These are phyloP conservation scores for Rhizomucor miehei DNA, from an alignment of 371 early-diverging fungal genomes.

Conservation along the genomic window DNA sequence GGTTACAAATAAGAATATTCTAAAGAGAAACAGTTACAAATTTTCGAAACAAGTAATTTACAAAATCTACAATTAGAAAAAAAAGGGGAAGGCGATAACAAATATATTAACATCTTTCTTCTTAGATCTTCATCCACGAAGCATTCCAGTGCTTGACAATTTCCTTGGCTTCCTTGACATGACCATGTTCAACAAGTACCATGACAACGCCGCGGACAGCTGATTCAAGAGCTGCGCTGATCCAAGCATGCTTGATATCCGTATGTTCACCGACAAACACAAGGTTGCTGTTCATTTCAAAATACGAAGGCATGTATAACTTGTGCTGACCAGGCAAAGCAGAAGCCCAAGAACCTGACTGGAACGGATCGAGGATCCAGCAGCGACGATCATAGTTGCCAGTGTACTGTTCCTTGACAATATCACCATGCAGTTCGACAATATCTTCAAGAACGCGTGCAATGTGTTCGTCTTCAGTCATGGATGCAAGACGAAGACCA, in stretches of 20 bases:
- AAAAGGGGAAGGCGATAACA: too few relatives aligned
- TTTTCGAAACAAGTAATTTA: too few relatives aligned
- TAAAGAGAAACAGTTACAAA: too few relatives aligned
- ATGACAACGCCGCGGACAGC: constrained; percentile 32
- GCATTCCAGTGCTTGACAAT: constrained; percentile 27
- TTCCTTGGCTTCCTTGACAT: constrained; percentile 30
- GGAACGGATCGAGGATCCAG: constrained; percentile 27
- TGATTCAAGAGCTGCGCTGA: constrained; percentile 27
- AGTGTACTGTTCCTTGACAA: constrained; percentile 28
- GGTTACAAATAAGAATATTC: too few relatives aligned
- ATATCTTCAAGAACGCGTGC: constrained; percentile 27
- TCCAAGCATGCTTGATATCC: constrained; percentile 35
- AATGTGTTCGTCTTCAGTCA: constrained; percentile 33
- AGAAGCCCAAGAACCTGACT: constrained; percentile 26
- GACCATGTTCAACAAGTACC: constrained; percentile 29
- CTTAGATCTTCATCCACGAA: constrained; percentile 34
- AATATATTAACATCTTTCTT: too few relatives aligned
- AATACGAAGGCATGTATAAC: constrained; percentile 29
- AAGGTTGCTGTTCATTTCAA: constrained; percentile 23
- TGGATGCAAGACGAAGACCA: constrained; percentile 25
- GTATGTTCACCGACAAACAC: constrained; percentile 38
- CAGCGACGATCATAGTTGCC: constrained; percentile 27
- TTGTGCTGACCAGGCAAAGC: constrained; percentile 27
- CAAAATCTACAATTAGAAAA: too few relatives aligned
- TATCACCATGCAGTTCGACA: constrained; percentile 28